Conservation (phyloP, 2,329 filamentous ascomycete species). For the Hypoxylon sp. region DNA sequence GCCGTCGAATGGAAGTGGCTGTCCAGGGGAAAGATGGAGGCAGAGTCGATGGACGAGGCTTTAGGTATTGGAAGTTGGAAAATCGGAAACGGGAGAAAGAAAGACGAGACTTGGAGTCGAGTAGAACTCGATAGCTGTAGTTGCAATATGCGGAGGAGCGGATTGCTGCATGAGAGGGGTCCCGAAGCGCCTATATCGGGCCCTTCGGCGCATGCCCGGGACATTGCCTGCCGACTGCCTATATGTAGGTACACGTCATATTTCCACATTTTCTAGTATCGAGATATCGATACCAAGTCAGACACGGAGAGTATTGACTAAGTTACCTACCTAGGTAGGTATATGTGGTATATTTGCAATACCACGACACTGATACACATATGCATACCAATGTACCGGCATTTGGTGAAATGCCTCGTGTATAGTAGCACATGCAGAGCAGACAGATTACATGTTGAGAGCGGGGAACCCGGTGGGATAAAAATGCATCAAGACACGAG, state of each 20-base stretch:
- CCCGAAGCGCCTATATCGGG: slow-evolving; percentile 22
- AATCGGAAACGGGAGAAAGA: not conserved
- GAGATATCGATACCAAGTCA: slow-evolving; percentile 2
- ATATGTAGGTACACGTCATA: slow-evolving; percentile 11
- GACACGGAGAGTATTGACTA: not conserved
- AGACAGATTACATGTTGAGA: no score
- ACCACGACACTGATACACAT: not conserved
- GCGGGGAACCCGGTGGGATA: no score
- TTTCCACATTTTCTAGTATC: slow-evolving; percentile 2
- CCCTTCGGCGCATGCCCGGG: slow-evolving; percentile 14
- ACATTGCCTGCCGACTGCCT: slow-evolving; percentile 28
- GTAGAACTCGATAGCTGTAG: not conserved
- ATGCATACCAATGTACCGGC: not conserved
- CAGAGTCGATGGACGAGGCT: not conserved
- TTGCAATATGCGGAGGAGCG: slow-evolving; percentile 12
- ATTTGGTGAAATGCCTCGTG: not conserved
- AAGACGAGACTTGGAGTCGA: not conserved
- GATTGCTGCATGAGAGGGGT: slow-evolving; percentile 26
- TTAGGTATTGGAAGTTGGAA: not conserved
- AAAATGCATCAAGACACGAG: no score
- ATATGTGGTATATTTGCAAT: no score
- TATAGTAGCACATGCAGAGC: no score
- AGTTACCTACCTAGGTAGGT: not conserved
- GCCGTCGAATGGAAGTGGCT: not conserved
- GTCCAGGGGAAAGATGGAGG: not conserved